A percentile compares a stretch with the other conserved stretches of the same genome.
These are phyloP conservation scores for Penicillium sp. DNA, from an alignment of 2,329 filamentous ascomycete species.

Conservation along the genomic window DNA sequence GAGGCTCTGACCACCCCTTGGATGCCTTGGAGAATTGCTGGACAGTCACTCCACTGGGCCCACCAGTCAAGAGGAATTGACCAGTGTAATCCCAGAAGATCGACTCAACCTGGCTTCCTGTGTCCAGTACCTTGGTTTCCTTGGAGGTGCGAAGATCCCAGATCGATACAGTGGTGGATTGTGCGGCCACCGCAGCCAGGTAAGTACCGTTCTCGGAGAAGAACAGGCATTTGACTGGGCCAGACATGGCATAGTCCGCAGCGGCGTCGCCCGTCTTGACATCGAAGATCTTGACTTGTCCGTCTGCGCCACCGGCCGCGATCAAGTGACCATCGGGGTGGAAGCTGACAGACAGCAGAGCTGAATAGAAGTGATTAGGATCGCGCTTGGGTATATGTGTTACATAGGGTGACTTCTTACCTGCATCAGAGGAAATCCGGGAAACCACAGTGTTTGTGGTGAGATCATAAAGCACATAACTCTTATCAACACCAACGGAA, in stretches of 20 bases:
- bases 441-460: slow-evolving; percentile 64
- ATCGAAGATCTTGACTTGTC: slow-evolving; percentile 85
- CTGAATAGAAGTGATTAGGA: slow-evolving; percentile 44
- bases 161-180: slow-evolving; percentile 74
- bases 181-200: slow-evolving; percentile 79
- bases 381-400: background rate
- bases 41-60: slow-evolving; percentile 76
- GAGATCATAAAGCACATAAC: slow-evolving; percentile 85
- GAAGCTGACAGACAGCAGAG: slow-evolving; percentile 75
- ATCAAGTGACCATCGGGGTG: slow-evolving; percentile 96
- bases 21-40: slow-evolving; percentile 84
- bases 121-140: slow-evolving; percentile 79
- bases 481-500: slow-evolving; percentile 88
- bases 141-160: slow-evolving; percentile 90
- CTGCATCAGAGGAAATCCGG: slow-evolving; percentile 74
- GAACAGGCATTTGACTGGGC: slow-evolving; percentile 69
- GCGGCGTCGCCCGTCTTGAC: slow-evolving; percentile 75
- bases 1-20: slow-evolving; percentile 85
- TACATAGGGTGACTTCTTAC: slow-evolving; percentile 52
- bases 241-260: slow-evolving; percentile 65
- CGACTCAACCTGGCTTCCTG: slow-evolving; percentile 71
- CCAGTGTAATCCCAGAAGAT: slow-evolving; percentile 93
- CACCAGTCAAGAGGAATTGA: slow-evolving; percentile 82
- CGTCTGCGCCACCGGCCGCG: slow-evolving; percentile 74
- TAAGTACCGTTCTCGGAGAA: slow-evolving; percentile 98